These are phyloP conservation scores for Herpetospermum pedunculosum DNA, from an alignment of 306 rosid species.

Conservation along the genomic window DNA sequence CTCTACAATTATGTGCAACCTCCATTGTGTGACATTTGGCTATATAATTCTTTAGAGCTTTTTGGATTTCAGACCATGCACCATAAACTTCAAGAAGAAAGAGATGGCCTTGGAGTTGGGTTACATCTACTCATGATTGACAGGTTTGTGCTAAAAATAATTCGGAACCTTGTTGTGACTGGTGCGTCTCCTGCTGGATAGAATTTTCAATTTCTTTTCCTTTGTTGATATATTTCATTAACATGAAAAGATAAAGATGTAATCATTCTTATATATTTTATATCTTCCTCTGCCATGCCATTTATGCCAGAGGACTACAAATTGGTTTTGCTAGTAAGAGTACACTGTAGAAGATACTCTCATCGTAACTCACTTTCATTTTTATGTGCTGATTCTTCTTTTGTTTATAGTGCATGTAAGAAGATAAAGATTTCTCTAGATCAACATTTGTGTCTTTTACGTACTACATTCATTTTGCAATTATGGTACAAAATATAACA, in stretches of 20 bases:
- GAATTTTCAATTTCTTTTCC: neutral
- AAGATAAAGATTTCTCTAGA: no score
- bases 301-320: neutral
- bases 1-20: neutral
- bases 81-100: constrained; percentile 43
- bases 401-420: neutral
- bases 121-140: constrained; percentile 64
- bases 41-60: neutral
- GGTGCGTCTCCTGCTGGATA: neutral
- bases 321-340: neutral
- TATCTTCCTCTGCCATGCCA: neutral
- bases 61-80: constrained; percentile 43
- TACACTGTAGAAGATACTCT: neutral
- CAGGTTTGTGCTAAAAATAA: constrained; percentile 32
- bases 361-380: neutral
- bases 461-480: neutral
- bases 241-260: neutral
- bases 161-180: neutral
- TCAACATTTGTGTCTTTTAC: neutral
- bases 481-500: neutral
- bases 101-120: constrained; percentile 33
- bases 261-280: neutral
- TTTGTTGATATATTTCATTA: neutral
- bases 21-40: neutral
- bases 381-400: neutral